Percentiles rank a stretch among this genome's conserved stretches.
Conservation (phyloP, 257 asterid species). For the Capsicum baccatum region DNA sequence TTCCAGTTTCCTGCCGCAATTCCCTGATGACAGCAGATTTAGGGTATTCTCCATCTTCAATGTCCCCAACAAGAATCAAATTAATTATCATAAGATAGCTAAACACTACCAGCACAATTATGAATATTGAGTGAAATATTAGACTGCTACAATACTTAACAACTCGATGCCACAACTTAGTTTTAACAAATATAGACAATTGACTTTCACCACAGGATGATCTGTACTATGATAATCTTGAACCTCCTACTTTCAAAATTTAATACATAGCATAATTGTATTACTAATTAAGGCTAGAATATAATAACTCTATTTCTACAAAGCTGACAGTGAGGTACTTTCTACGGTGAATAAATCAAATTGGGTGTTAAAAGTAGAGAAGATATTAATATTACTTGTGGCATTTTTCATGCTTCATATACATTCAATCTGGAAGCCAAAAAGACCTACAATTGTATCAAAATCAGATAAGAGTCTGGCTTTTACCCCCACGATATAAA, state of each 20-base stretch:
- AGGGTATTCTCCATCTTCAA: conserved; percentile 97
- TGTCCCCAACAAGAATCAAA: conserved; percentile 44
- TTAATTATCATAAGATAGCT: conserved; percentile 19
- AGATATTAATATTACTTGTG: conserved; percentile 63
- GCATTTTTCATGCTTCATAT: conserved; percentile 99
- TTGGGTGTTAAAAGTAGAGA: background rate
- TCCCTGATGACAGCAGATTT: conserved; percentile 89
- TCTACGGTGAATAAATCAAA: background rate
- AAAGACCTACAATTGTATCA: conserved; percentile 67
- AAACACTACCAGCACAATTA: no score
- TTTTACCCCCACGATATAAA: no score
- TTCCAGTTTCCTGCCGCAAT: conserved; percentile 91
- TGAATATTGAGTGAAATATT: background rate
- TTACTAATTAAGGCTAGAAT: background rate
- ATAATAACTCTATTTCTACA: background rate
- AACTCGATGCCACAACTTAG: background rate
- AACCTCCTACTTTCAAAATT: background rate
- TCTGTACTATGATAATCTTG: background rate
- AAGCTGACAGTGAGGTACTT: background rate
- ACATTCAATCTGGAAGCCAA: conserved; percentile 93
- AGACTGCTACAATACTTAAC: background rate
- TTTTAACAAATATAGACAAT: background rate
- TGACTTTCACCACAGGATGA: background rate
- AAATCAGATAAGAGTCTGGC: background rate
- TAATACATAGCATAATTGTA: background rate